Evolutionary conservation across 2,329 filamentous ascomycete genomes (phyloP), one percentile per base, ranked within the genome.

Genomic region (Sporothrix protearum): DNA sequence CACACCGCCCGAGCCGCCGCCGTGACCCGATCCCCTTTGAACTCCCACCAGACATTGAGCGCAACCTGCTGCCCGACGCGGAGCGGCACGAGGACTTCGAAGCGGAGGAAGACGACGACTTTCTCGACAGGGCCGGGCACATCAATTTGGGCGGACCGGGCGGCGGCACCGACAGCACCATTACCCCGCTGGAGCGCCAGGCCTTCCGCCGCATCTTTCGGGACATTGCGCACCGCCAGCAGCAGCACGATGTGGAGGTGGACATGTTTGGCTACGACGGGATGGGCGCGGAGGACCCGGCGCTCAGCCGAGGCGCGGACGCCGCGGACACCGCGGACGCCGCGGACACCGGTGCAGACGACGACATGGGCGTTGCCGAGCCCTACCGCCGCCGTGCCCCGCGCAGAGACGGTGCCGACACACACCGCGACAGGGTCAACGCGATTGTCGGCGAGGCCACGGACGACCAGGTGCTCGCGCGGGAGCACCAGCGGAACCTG

Each of bases 201-300:
- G 77, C 82, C 9, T 87, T 87, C 72, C 83, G 85, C 36, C 81
- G 83, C 68, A 86, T 90, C 68, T 91, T 91, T 75, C 82, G 84
- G 68, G 83, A 88, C 69, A 89, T 90, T 59, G 85, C 86, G 30
- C 22, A 66, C 72, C 16, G 63, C 72, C 30, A 25, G 69, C 49
- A 10, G 49, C 33, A 39, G 12, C n/a, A 25, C 10, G 36, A 45
- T 1, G n/a, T 64, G 10, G 22, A 45, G 5, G 10, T 28, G 5
- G 59, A 64, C 1, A 64, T 64, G 59, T 64, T 12, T n/a, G 53
- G 22, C 3, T 33, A 22, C 8, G 39, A 49, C 6, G 53, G 39
- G 36, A 22, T n/a, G 14, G 53, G 10, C 14, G 73, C 73, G 10
- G 9, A 7, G 10, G 36, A 53, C 3, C 39, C 33, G 45, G n/a